A percentile compares a stretch with the other conserved stretches of the same genome.
Conservation (phyloP, 2,329 filamentous ascomycete species). For the Daldinia sp. region DNA sequence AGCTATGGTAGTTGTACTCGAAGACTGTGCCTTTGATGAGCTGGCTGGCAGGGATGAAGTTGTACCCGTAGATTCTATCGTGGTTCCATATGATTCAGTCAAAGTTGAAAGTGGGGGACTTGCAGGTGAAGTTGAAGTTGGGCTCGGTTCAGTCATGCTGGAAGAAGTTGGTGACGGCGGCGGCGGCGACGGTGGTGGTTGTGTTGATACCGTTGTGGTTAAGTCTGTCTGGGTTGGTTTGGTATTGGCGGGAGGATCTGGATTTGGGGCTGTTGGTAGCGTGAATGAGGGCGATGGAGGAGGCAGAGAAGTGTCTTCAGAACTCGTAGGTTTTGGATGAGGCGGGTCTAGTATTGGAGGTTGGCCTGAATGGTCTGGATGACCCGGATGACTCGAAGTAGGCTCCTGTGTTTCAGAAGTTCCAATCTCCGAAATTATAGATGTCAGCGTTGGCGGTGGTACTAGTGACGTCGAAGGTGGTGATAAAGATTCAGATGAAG, state of each 20-base stretch:
- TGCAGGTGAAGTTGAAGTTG: slow-evolving; percentile 8
- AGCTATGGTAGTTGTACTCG: slow-evolving; percentile 8
- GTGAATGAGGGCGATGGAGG: neutral
- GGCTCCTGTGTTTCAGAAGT: slow-evolving; percentile 7
- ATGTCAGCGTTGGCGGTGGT: neutral
- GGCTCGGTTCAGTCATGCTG: neutral
- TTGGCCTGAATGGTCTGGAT: neutral
- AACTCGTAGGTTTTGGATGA: slow-evolving; percentile 2
- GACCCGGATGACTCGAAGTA: slow-evolving; percentile 7
- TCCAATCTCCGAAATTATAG: neutral
- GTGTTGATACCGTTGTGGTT: neutral
- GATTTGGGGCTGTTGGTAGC: neutral
- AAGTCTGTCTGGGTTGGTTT: neutral
- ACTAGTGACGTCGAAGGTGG: neutral
- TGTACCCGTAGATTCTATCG: neutral
- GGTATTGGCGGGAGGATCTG: neutral
- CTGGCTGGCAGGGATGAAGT: slow-evolving; percentile 6
- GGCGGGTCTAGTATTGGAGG: slow-evolving; percentile 10
- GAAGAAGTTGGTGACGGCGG: neutral
- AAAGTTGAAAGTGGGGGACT: slow-evolving; percentile 16
- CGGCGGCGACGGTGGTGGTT: neutral
- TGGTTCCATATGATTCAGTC: neutral
- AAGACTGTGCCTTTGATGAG: neutral
- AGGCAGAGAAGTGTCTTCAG: neutral
- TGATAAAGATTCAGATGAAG: neutral